Conservation (phyloP, 495 filamentous ascomycete species). For the Pyrenopolyporus hunteri region DNA sequence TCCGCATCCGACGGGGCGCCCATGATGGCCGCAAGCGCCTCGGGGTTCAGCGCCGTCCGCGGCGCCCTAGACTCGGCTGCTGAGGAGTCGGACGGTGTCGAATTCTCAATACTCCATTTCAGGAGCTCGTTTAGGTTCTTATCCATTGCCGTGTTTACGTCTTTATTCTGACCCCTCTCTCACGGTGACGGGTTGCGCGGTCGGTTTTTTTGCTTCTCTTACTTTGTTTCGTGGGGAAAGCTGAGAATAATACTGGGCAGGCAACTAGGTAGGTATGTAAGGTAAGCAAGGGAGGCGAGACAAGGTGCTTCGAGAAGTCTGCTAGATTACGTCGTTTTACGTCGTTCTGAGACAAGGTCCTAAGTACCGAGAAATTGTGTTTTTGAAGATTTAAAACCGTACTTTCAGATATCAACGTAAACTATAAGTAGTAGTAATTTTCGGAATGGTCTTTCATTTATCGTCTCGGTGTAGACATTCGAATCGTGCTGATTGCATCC, state of each 20-base stretch:
- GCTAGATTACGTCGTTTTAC: constrained; percentile 31
- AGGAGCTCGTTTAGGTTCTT: constrained; percentile 71
- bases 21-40: constrained; percentile 74
- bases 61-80: constrained; percentile 43
- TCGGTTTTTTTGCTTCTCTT: not conserved
- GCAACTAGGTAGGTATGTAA: not conserved
- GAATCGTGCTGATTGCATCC: not conserved
- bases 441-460: not conserved
- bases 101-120: constrained; percentile 92
- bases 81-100: constrained; percentile 53
- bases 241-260: not conserved
- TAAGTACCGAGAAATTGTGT: constrained; percentile 6
- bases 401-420: not conserved
- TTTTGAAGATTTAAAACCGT: not conserved
- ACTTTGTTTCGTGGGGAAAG: not conserved
- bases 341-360: constrained; percentile 12
- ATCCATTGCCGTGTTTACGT: constrained; percentile 43
- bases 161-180: constrained; percentile 5
- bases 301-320: constrained; percentile 9
- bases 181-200: not conserved
- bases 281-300: not conserved
- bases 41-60: constrained; percentile 60
- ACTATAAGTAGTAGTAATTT: not conserved
- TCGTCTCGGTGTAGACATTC: not conserved
- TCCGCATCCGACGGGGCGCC: constrained; percentile 84